A percentile compares a stretch with the other conserved stretches of the same genome.
Evolutionary conservation across 202 grass and related monocot genomes (phyloP).

Genomic region (Alloteropsis angusta): DNA sequence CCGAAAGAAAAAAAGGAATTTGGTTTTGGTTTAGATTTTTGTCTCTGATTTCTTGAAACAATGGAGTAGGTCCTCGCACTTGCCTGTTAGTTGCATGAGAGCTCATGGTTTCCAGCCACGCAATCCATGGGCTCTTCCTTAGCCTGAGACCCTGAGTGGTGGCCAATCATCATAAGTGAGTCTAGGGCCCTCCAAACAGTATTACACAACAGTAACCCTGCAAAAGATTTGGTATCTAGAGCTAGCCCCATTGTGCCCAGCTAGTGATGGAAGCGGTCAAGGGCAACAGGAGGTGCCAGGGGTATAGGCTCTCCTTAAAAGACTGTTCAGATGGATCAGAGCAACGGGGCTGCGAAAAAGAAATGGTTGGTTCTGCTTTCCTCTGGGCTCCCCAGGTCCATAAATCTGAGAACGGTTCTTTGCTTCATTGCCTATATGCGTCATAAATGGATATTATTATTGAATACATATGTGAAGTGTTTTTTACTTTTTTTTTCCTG

Average conservation of each 20-base stretch:
- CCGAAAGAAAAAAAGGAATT: neutral
- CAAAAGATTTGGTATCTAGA: constrained; percentile 45
- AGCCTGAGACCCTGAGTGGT: constrained; percentile 36
- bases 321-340: constrained; percentile 37
- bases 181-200: constrained; percentile 39
- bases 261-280: constrained; percentile 30
- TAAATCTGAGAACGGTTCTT: constrained; percentile 15
- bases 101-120: constrained; percentile 43
- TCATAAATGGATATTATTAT: neutral
- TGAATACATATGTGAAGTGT: neutral
- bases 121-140: constrained; percentile 35
- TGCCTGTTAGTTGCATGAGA: constrained; percentile 15
- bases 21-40: constrained; percentile 2
- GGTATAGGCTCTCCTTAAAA: constrained; percentile 22
- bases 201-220: constrained; percentile 34
- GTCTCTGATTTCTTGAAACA: constrained; percentile 1
- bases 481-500: too few relatives aligned
- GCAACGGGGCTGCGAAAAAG: neutral
- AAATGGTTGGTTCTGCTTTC: constrained; percentile 12
- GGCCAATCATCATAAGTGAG: constrained; percentile 44
- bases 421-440: neutral
- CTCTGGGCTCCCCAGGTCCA: neutral
- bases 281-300: constrained; percentile 41
- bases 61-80: constrained; percentile 24
- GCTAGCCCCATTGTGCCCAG: constrained; percentile 23